Conservation (phyloP, 2,329 filamentous ascomycete genomes). For the Aspergillus arachidicola region DNA sequence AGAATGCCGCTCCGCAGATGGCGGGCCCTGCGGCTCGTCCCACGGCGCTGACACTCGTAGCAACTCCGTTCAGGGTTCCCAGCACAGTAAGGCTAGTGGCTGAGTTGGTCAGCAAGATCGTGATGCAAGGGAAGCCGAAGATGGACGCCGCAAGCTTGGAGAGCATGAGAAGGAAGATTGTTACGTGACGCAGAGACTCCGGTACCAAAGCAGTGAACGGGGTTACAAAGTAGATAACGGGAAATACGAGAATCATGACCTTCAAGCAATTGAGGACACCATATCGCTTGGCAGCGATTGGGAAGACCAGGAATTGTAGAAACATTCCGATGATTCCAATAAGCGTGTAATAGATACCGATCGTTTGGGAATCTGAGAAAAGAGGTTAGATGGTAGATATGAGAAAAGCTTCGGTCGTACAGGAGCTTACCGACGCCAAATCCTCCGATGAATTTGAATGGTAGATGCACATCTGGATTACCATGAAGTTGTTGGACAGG, state of each 20-base stretch:
- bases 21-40: slow-evolving; percentile 81
- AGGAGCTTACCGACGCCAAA: slow-evolving; percentile 63
- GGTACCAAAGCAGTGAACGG: slow-evolving; percentile 74
- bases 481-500: slow-evolving; percentile 58
- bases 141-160: slow-evolving; percentile 75
- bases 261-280: slow-evolving; percentile 76
- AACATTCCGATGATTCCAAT: slow-evolving; percentile 80
- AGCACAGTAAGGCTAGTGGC: slow-evolving; percentile 74
- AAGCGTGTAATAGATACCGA: slow-evolving; percentile 82
- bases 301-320: slow-evolving; percentile 85
- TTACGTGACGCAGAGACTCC: slow-evolving; percentile 56
- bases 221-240: slow-evolving; percentile 75
- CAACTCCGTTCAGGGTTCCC: slow-evolving; percentile 88
- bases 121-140: slow-evolving; percentile 85
- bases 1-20: slow-evolving; percentile 71
- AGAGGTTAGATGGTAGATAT: background rate
- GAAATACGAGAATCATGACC: slow-evolving; percentile 67
- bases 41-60: slow-evolving; percentile 78
- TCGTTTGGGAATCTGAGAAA: slow-evolving; percentile 65
- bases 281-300: slow-evolving; percentile 69
- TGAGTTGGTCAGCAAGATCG: slow-evolving; percentile 88
- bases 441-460: slow-evolving; percentile 80
- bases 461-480: slow-evolving; percentile 62
- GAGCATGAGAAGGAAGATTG: slow-evolving; percentile 68
- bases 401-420: background rate